Evolutionary conservation across 495 filamentous ascomycete species (phyloP).

Genomic region (Hypoxylon lienhwacheense): DNA sequence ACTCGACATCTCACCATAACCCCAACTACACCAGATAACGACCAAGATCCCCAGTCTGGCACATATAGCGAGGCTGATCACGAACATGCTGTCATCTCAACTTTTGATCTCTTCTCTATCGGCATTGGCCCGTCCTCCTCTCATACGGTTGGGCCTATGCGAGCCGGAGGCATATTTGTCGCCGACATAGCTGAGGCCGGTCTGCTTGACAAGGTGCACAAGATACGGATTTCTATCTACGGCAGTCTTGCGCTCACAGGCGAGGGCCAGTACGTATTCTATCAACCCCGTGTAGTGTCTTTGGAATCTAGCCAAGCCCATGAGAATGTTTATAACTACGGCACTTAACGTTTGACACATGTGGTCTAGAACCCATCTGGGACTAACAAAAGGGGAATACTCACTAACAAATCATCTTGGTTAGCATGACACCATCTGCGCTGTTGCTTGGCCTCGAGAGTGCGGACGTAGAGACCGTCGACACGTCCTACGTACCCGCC

Average conservation of each 20-base stretch:
- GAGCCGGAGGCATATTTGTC: slow-evolving; percentile 43
- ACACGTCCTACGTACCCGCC: slow-evolving; percentile 41
- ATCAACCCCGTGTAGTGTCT: neutral
- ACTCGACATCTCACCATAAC: slow-evolving; percentile 22
- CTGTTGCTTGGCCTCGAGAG: slow-evolving; percentile 41
- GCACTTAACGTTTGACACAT: neutral
- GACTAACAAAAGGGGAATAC: neutral
- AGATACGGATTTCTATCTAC: slow-evolving; percentile 42
- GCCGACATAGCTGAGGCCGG: slow-evolving; percentile 39
- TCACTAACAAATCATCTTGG: slow-evolving; percentile 1
- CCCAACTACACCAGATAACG: slow-evolving; percentile 4
- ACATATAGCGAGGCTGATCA: slow-evolving; percentile 44
- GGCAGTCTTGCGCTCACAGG: slow-evolving; percentile 44
- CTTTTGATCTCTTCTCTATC: slow-evolving; percentile 44
- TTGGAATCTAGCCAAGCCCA: neutral
- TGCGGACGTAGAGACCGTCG: slow-evolving; percentile 40
- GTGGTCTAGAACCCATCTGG: neutral
- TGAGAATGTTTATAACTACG: neutral
- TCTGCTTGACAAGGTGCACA: slow-evolving; percentile 38
- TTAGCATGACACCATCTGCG: slow-evolving; percentile 42
- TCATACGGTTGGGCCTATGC: slow-evolving; percentile 44
- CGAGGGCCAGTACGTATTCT: slow-evolving; percentile 39
- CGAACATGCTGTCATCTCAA: slow-evolving; percentile 45
- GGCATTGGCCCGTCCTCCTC: slow-evolving; percentile 44
- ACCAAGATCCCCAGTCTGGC: slow-evolving; percentile 27